These are phyloP conservation scores for Escovopsis sp. DNA, from an alignment of 2,329 filamentous ascomycete species.

Conservation along the genomic window DNA sequence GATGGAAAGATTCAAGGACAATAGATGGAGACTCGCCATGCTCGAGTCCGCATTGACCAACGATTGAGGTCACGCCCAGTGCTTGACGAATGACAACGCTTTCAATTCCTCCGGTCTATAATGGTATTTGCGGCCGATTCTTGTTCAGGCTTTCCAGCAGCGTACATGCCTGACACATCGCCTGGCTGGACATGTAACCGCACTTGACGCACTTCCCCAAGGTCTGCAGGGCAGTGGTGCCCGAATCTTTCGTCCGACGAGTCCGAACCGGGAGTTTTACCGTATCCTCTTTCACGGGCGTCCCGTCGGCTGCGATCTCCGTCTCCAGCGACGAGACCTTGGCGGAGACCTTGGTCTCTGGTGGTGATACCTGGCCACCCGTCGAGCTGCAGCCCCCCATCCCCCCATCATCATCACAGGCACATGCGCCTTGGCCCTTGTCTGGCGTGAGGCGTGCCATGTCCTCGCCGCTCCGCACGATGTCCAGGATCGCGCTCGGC, in stretches of 20 bases:
- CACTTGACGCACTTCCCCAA: slow-evolving; percentile 76
- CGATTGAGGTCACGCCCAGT: background rate
- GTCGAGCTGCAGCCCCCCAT: slow-evolving; percentile 55
- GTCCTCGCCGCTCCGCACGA: slow-evolving; percentile 88
- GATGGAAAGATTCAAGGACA: too few species aligned
- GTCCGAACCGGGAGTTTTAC: slow-evolving; percentile 22
- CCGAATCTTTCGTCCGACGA: slow-evolving; percentile 14
- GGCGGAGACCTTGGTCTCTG: slow-evolving; percentile 16
- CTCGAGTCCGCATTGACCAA: too few species aligned
- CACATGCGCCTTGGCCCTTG: slow-evolving; percentile 21
- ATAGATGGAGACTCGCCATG: too few species aligned
- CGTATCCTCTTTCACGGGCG: slow-evolving; percentile 10
- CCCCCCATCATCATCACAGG: slow-evolving; percentile 23
- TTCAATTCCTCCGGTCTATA: slow-evolving; percentile 20
- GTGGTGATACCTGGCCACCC: slow-evolving; percentile 48
- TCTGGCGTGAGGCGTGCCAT: slow-evolving; percentile 62
- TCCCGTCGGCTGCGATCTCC: slow-evolving; percentile 16
- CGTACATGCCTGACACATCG: slow-evolving; percentile 84
- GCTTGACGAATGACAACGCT: background rate
- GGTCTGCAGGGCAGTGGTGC: slow-evolving; percentile 43
- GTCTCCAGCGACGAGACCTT: slow-evolving; percentile 15
- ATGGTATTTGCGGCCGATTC: slow-evolving; percentile 44
- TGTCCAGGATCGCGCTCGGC: slow-evolving; percentile 86
- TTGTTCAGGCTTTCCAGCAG: slow-evolving; percentile 86
- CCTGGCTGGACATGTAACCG: slow-evolving; percentile 91